Conservation (phyloP, 805 yeast genomes). For the Candida sithepensis region DNA sequence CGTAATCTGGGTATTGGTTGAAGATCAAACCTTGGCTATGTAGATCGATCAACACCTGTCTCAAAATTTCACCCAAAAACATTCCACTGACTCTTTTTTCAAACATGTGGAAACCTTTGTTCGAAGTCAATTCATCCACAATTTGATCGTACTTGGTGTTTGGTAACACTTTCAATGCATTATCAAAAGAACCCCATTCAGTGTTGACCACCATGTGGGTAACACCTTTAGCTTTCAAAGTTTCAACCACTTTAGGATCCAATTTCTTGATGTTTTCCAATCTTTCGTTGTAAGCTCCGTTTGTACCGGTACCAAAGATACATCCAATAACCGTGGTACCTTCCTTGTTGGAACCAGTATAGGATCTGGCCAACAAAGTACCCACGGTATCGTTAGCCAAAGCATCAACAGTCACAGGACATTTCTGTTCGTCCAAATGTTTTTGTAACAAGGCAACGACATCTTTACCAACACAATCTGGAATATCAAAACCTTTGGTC, state of each 20-base stretch:
- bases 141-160: constrained; percentile 69
- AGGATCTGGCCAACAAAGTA: constrained; percentile 83
- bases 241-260: constrained; percentile 40
- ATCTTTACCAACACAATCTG: constrained; percentile 82
- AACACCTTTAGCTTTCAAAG: constrained; percentile 41
- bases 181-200: constrained; percentile 98
- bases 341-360: constrained; percentile 59
- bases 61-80: constrained; percentile 86
- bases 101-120: constrained; percentile 85
- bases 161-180: constrained; percentile 71
- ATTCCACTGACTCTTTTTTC: constrained; percentile 91
- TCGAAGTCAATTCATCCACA: constrained; percentile 72
- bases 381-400: constrained; percentile 96
- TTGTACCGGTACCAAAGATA: constrained; percentile 96
- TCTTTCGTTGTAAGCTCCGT: constrained; percentile 88
- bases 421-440: constrained; percentile 54
- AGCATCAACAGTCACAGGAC: constrained; percentile 76
- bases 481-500: constrained; percentile 93
- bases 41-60: constrained; percentile 70
- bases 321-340: constrained; percentile 83
- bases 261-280: constrained; percentile 72
- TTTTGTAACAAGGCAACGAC: constrained; percentile 70
- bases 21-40: constrained; percentile 57
- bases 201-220: constrained; percentile 86
- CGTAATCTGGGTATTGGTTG: constrained; percentile 42